A percentile compares a stretch with the other conserved stretches of the same genome.
Evolutionary conservation across 805 yeast genomes (phyloP).

Genomic region (Sugiyamaella valdiviana): DNA sequence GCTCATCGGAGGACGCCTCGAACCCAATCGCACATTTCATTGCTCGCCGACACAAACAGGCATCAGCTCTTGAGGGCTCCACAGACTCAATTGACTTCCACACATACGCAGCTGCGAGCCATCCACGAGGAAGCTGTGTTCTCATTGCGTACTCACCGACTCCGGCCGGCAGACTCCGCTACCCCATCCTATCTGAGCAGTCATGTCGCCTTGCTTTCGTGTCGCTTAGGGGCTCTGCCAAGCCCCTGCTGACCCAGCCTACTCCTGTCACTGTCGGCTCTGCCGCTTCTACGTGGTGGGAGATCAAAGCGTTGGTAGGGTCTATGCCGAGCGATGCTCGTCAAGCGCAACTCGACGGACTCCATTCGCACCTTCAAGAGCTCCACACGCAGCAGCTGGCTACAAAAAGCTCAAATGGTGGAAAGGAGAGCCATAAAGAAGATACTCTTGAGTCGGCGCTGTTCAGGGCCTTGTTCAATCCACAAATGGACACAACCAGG

Average conservation of each 20-base stretch:
- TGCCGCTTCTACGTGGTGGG: conserved; percentile 17
- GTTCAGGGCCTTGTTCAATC: conserved; percentile 1
- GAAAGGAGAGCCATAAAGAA: not conserved
- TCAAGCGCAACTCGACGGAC: not conserved
- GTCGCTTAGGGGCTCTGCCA: conserved; percentile 5
- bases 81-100: conserved; percentile 10
- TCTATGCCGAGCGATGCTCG: not conserved
- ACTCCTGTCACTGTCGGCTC: conserved; percentile 11
- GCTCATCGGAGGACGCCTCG: not conserved
- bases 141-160: conserved; percentile 15
- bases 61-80: not conserved
- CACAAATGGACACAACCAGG: conserved; percentile 11
- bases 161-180: conserved; percentile 17
- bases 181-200: conserved; percentile 20
- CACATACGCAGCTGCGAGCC: conserved; percentile 14
- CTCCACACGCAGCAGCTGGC: not conserved
- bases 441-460: not conserved
- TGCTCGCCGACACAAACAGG: conserved; percentile 4
- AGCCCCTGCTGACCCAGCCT: conserved; percentile 3
- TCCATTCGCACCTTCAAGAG: too few relatives aligned
- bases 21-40: conserved; percentile 7
- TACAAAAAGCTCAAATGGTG: not conserved
- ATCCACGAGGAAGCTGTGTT: conserved; percentile 18
- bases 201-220: conserved; percentile 16
- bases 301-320: conserved; percentile 10